Evolutionary conservation across 345 rosid species (phyloP).

Genomic region (Eucalyptus cloeziana): DNA sequence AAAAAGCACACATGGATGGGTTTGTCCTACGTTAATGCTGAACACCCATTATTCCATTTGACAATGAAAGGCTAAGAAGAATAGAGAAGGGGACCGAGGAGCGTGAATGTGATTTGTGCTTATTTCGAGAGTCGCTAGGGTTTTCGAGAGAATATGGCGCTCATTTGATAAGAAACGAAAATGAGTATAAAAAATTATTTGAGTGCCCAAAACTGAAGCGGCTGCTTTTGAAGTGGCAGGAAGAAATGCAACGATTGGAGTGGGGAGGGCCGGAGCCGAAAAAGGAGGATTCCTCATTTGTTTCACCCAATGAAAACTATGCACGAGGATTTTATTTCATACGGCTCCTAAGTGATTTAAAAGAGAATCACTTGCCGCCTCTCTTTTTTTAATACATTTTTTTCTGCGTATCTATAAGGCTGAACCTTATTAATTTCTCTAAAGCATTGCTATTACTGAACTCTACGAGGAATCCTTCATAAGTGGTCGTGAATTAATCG

Average conservation of each 20-base stretch:
- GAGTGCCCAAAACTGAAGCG: neutral
- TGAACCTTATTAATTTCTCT: neutral
- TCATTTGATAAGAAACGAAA: neutral
- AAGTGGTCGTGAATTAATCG: fast-evolving
- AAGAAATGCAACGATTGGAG: neutral
- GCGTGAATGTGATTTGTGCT: neutral
- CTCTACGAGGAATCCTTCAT: neutral
- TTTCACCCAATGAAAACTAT: neutral
- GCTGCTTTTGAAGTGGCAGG: neutral
- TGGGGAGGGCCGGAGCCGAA: neutral
- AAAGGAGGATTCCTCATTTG: neutral
- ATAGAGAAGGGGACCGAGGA: neutral
- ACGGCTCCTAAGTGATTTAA: neutral
- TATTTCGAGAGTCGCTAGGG: neutral
- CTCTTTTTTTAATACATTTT: neutral
- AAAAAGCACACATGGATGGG: neutral
- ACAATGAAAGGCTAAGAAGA: neutral
- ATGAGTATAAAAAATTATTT: neutral
- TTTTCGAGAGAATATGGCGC: neutral
- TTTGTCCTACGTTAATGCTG: neutral
- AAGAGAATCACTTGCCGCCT: fast-evolving
- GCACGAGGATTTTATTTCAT: neutral
- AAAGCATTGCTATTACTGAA: neutral
- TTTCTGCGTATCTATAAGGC: fast-evolving
- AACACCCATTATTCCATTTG: neutral